Base-by-base conservation (phyloP, 208 protist species). In the Leishmania tarentolae region DNA sequence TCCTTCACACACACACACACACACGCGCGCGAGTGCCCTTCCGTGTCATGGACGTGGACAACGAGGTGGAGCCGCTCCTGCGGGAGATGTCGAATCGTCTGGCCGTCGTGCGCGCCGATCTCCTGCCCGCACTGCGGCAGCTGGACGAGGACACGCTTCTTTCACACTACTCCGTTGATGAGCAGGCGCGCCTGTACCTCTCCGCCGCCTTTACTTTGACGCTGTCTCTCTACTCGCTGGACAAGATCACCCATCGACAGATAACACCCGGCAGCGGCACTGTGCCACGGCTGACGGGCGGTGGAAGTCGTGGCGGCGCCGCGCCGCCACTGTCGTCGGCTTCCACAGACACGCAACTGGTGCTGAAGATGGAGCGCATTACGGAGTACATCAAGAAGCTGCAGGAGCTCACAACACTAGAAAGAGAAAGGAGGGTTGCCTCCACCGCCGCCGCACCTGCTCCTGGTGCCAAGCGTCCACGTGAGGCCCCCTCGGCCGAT, bases 331-430 rank as follows among this genome's bases (percentile, higher is more conserved):
- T 56, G 19, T 79, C 75, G 42, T 42, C 31, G n/a, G 31, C 57
- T 0, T 57, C 68, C 15, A 83, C 83, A 1, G 92, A 97, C 71
- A 79, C 86, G 52, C 94, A 94, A 86, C 82, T 97, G 44, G 75
- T 90, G n/a, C 84, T 95, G 0, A 96, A 97, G 83, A 94, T 97
- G 44, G 89, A 97, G 57, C 94, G 94, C 7, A 90, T 97, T 59
- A 90, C 91, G 46, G 94, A 94, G 68, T 96, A 96, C 78, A 95
- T 97, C 57, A 90, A 91, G 52, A 97, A 97, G 73, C 77, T 97
- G 44, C 89, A 88, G n/a, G 92, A 97, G 76, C 94, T 97, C n/a
- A 90, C 87, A 40, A 72, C 83, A 1, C 78, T 94, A 5, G 86
- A 91, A 47, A 69, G 78, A 37, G 66, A 79, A 35, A 83, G 75